A percentile compares a stretch with the other conserved stretches of the same genome.
These are phyloP conservation scores for Ciborinia camelliae DNA, from an alignment of 2,329 filamentous ascomycete genomes.

Conservation along the genomic window DNA sequence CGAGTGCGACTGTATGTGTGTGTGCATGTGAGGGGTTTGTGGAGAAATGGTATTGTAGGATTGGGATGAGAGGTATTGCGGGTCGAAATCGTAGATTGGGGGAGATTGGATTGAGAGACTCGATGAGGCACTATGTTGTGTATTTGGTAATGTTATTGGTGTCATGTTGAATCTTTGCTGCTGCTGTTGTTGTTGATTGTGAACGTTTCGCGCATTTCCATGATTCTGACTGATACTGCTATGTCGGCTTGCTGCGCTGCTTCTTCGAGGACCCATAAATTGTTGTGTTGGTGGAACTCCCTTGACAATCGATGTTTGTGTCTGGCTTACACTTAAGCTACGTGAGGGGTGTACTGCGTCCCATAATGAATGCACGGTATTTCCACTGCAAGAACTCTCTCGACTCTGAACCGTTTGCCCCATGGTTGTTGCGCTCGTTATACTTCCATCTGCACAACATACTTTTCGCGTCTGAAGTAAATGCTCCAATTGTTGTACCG, in stretches of 20 bases:
- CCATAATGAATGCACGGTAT: conserved; percentile 30
- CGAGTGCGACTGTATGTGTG: not conserved
- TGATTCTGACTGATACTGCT: conserved; percentile 25
- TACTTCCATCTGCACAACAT: conserved; percentile 26
- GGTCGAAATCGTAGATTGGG: conserved; percentile 29
- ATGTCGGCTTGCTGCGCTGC: conserved; percentile 25
- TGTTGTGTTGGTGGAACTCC: conserved; percentile 24
- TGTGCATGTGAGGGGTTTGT: conserved; percentile 9
- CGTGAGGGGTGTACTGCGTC: conserved; percentile 25
- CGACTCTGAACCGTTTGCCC: conserved; percentile 21
- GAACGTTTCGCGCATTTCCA: conserved; percentile 14
- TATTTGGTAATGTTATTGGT: not conserved
- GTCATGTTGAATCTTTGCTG: conserved; percentile 13
- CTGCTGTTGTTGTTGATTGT: conserved; percentile 23
- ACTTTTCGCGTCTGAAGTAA: conserved; percentile 30
- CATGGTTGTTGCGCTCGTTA: not conserved
- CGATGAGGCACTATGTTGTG: conserved; percentile 22
- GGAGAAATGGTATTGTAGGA: conserved; percentile 7
- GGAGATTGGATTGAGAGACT: conserved; percentile 24
- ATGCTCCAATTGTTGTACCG: conserved; percentile 33
- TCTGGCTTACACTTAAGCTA: conserved; percentile 19
- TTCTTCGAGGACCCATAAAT: conserved; percentile 29
- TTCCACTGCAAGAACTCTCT: conserved; percentile 30
- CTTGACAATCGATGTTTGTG: conserved; percentile 21
- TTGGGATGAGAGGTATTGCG: conserved; percentile 17